phyloP scores from a whole-genome alignment of 208 protist species.

The Acanthamoeba lenticulata region DNA sequence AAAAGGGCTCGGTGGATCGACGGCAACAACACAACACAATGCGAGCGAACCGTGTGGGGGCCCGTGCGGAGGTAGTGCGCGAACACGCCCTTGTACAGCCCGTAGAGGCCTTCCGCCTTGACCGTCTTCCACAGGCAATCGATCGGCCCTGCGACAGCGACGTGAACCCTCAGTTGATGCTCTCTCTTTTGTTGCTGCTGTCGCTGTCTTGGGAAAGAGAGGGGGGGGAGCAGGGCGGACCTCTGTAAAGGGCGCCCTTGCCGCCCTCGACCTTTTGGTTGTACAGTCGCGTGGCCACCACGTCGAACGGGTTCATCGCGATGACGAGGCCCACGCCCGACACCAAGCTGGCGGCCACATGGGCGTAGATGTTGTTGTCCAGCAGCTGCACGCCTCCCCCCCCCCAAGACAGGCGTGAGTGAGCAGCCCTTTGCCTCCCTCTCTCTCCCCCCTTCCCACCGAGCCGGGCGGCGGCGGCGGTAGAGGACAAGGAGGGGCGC shows the following conservation, averaged over 20 bases:
- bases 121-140: slow-evolving; percentile 38
- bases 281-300: slow-evolving; percentile 77
- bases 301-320: slow-evolving; percentile 80
- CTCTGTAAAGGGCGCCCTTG: slow-evolving; percentile 39
- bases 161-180: too few species aligned
- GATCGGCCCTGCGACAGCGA: background rate
- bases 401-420: background rate
- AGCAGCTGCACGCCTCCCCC: background rate
- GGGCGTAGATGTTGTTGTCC: slow-evolving; percentile 56
- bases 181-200: too few species aligned
- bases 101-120: background rate
- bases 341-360: slow-evolving; percentile 61
- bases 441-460: too few species aligned
- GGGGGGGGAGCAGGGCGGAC: background rate
- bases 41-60: slow-evolving; percentile 33
- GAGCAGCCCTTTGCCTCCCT: too few species aligned
- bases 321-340: slow-evolving; percentile 47
- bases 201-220: too few species aligned
- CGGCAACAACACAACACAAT: background rate
- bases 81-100: slow-evolving; percentile 32
- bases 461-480: background rate
- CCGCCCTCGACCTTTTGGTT: slow-evolving; percentile 69
- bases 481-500: background rate
- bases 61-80: slow-evolving; percentile 44
- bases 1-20: background rate